phyloP scores from a whole-genome alignment of 2,329 filamentous ascomycete genomes.

The Hymenoscyphus fraxineus region DNA sequence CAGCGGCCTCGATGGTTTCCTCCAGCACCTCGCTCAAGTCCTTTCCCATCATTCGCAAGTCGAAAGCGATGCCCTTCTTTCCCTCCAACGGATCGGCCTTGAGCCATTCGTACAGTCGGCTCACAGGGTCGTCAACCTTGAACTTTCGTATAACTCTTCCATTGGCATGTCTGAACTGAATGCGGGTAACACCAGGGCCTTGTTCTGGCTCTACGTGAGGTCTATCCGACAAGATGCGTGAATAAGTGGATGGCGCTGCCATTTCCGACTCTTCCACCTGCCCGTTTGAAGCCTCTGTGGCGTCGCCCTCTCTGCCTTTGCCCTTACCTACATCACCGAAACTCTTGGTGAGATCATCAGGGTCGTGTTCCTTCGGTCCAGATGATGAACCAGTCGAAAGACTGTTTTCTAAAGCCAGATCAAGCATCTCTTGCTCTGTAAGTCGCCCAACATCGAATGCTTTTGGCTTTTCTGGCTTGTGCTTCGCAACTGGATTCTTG shows the following conservation, averaged over 20 bases:
- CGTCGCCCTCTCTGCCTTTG: slow-evolving; percentile 46
- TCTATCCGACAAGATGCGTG: slow-evolving; percentile 64
- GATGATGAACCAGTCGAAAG: slow-evolving; percentile 47
- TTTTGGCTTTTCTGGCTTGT: slow-evolving; percentile 66
- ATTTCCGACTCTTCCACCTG: slow-evolving; percentile 14
- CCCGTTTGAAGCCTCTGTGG: slow-evolving; percentile 35
- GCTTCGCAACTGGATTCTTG: slow-evolving; percentile 86
- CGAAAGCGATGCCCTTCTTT: slow-evolving; percentile 75
- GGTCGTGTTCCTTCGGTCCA: slow-evolving; percentile 64
- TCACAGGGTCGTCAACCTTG: slow-evolving; percentile 68
- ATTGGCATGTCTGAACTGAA: slow-evolving; percentile 85
- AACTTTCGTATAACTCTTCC: slow-evolving; percentile 89
- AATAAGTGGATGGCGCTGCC: slow-evolving; percentile 51
- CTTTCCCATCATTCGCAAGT: slow-evolving; percentile 82
- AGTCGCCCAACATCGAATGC: slow-evolving; percentile 77
- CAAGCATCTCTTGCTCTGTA: slow-evolving; percentile 96
- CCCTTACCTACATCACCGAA: slow-evolving; percentile 49
- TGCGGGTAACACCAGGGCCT: slow-evolving; percentile 72
- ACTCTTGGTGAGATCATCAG: slow-evolving; percentile 80
- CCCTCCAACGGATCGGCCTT: slow-evolving; percentile 83
- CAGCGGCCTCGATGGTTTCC: slow-evolving; percentile 71
- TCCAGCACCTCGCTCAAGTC: slow-evolving; percentile 78
- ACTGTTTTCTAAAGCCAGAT: slow-evolving; percentile 89
- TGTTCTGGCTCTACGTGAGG: slow-evolving; percentile 76
- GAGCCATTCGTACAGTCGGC: slow-evolving; percentile 91